Evolutionary conservation across 352 stramenopile species (phyloP).

Genomic region (Phytophthora kernoviae): DNA sequence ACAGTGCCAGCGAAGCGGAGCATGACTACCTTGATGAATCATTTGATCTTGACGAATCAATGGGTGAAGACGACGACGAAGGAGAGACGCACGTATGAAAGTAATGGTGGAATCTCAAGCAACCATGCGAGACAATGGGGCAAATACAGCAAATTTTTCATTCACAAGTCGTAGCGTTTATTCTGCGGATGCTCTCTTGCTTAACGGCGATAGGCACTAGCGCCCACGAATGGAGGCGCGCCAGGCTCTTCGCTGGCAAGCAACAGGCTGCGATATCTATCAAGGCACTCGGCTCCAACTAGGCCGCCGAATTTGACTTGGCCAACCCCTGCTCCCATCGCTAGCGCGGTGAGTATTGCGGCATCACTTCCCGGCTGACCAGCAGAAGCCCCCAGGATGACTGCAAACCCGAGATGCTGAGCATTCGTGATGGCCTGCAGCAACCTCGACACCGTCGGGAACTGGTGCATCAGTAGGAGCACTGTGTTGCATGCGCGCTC

Average conservation of each 20-base stretch:
- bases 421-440: constrained; percentile 52
- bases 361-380: constrained; percentile 38
- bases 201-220: constrained; percentile 29
- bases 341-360: constrained; percentile 51
- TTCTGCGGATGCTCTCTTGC: no score
- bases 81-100: constrained; percentile 25
- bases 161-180: not conserved
- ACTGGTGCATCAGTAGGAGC: constrained; percentile 56
- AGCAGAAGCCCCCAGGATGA: constrained; percentile 52
- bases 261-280: constrained; percentile 66
- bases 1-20: not conserved
- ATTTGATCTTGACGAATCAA: constrained; percentile 78
- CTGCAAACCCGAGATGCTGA: constrained; percentile 50
- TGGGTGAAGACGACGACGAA: constrained; percentile 57
- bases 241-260: constrained; percentile 44
- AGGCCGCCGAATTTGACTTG: constrained; percentile 81
- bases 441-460: constrained; percentile 51
- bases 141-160: constrained; percentile 5
- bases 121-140: no score
- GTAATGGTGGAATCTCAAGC: no score
- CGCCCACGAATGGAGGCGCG: constrained; percentile 53
- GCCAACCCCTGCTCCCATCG: constrained; percentile 53
- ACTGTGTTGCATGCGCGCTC: constrained; percentile 71
- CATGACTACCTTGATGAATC: constrained; percentile 62
- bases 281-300: constrained; percentile 39